phyloP scores from a whole-genome alignment of 2,329 filamentous ascomycete genomes.

The Dendrostoma leiphaemia region DNA sequence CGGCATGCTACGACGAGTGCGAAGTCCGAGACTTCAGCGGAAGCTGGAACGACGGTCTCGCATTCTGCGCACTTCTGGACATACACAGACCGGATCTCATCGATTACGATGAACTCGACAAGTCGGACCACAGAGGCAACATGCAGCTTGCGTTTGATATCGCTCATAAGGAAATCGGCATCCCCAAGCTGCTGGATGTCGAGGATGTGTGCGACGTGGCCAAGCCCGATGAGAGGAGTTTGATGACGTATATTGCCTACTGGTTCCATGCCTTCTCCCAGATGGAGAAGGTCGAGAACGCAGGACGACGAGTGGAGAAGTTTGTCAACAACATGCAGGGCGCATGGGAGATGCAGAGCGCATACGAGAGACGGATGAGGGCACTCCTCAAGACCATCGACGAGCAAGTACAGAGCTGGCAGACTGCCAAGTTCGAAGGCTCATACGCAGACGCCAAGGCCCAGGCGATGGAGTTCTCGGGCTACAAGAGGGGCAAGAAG shows the following conservation, averaged over 20 bases:
- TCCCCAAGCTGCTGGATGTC: slow-evolving; percentile 91
- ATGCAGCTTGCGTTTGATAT: slow-evolving; percentile 99
- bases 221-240: slow-evolving; percentile 90
- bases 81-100: slow-evolving; percentile 97
- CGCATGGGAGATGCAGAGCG: slow-evolving; percentile 99
- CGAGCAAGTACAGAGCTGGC: slow-evolving; percentile 73
- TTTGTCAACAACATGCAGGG: slow-evolving; percentile 99
- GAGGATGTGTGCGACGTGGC: slow-evolving; percentile 97
- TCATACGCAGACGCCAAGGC: slow-evolving; percentile 91
- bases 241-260: slow-evolving; percentile 99
- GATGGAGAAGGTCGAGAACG: slow-evolving; percentile 98
- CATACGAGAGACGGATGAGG: slow-evolving; percentile 87
- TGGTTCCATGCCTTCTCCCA: slow-evolving; percentile 99
- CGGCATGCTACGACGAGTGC: slow-evolving; percentile 96
- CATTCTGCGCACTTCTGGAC: slow-evolving; percentile 93
- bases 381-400: slow-evolving; percentile 74
- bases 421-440: slow-evolving; percentile 78
- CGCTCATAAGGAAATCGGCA: slow-evolving; percentile 92
- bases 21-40: slow-evolving; percentile 91
- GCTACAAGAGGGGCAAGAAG: slow-evolving; percentile 90
- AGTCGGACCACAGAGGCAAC: slow-evolving; percentile 89
- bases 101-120: slow-evolving; percentile 93
- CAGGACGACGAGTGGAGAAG: slow-evolving; percentile 92
- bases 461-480: slow-evolving; percentile 76
- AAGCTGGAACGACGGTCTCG: slow-evolving; percentile 97